These are phyloP conservation scores for Termitomyces sp. DNA, from an alignment of 768 basidiomycete species.

Conservation along the genomic window DNA sequence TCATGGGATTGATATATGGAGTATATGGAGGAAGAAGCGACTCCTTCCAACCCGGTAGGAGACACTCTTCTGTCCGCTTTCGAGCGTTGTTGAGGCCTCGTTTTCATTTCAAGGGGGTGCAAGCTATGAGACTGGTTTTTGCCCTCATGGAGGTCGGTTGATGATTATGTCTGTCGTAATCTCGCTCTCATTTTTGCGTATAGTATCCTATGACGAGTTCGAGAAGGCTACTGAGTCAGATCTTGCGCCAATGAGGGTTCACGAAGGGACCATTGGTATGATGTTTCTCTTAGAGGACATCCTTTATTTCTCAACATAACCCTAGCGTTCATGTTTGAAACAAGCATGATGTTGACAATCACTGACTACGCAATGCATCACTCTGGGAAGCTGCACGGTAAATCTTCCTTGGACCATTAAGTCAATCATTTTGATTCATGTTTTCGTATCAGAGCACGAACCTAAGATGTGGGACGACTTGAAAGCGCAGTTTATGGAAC, in stretches of 20 bases:
- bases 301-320: background rate
- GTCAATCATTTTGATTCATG: background rate
- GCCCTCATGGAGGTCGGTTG: constrained; percentile 56
- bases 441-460: background rate
- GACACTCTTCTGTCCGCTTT: too few relatives aligned
- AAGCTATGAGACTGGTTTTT: constrained; percentile 63
- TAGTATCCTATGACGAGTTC: constrained; percentile 60
- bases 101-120: constrained; percentile 35
- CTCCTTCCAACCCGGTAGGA: constrained; percentile 52
- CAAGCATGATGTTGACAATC: constrained; percentile 58
- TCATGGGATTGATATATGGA: constrained; percentile 66
- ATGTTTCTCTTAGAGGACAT: background rate
- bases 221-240: constrained; percentile 54
- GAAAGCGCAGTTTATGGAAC: constrained; percentile 54
- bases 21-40: constrained; percentile 62
- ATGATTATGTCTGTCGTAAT: background rate
- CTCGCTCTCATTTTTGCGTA: background rate
- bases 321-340: constrained; percentile 62
- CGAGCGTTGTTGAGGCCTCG: background rate
- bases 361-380: constrained; percentile 64
- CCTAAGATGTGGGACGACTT: constrained; percentile 67
- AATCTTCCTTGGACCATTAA: constrained; percentile 8
- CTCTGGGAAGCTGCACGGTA: constrained; percentile 57
- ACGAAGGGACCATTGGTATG: constrained; percentile 52
- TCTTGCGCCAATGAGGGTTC: constrained; percentile 46